These are phyloP conservation scores for Colletotrichum sp. DNA, from an alignment of 2,329 filamentous ascomycete species.

Conservation along the genomic window DNA sequence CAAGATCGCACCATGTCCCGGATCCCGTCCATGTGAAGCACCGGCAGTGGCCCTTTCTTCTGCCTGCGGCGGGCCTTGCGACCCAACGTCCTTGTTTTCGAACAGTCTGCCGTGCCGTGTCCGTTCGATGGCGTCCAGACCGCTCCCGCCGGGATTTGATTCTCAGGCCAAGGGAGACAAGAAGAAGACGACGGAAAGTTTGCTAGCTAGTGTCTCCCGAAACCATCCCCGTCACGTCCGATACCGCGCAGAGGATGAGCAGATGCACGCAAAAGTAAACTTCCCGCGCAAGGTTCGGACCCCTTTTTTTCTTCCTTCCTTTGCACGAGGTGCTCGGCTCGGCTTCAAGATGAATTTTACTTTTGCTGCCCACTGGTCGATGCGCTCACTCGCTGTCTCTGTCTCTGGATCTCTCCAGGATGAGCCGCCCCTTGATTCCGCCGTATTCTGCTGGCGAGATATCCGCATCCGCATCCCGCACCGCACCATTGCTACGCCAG, in stretches of 20 bases:
- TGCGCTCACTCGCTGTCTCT: background rate
- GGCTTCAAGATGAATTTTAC: background rate
- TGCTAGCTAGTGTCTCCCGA: background rate
- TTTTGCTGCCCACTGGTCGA: background rate
- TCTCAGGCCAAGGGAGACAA: background rate
- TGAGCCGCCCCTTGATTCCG: background rate
- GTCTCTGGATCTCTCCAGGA: background rate
- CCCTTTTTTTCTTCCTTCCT: background rate
- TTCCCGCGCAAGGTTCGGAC: background rate
- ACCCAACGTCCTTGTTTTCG: background rate
- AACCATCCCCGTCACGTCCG: background rate
- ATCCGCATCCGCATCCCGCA: background rate
- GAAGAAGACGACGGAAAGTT: background rate
- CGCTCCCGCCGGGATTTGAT: background rate
- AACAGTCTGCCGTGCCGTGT: background rate
- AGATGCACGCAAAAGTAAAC: background rate
- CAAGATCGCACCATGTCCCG: constrained; percentile 9
- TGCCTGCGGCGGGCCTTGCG: background rate
- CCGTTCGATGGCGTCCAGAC: background rate
- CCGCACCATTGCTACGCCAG: background rate
- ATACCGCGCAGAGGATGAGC: background rate
- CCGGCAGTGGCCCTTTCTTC: background rate
- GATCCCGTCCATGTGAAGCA: constrained; percentile 5
- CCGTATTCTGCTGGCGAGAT: background rate
- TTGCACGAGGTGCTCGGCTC: background rate